Base-by-base conservation (phyloP, 495 filamentous ascomycete species). In the Aspergillus campestris region DNA sequence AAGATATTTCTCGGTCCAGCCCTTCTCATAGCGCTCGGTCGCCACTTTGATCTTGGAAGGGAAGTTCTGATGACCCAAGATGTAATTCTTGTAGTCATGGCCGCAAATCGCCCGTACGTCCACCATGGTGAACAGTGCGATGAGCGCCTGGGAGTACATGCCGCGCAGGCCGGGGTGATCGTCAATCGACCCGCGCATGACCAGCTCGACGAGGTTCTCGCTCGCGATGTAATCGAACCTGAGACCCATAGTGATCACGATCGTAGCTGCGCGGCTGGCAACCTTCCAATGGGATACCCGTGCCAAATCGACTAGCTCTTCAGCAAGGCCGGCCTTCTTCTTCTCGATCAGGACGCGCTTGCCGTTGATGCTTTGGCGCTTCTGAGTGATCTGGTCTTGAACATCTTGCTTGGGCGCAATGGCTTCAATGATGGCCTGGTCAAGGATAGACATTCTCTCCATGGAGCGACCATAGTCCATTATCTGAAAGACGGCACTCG, bases 261-360 rank as follows among this genome's bases (percentile, higher is more conserved):
- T 90, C 15, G 89, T 84, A 10, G 84, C 86, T 34, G 88, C 90
- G 27, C 92, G 75, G 47, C 80, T 87, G 8, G 89, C 91, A 50
- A 94, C 86, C 73, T 94, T 97, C 92, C 92, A 99, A 58, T 97
- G 94, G 0, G 87, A 86, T 15, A 78, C 74, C 45, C 79, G 78
- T 0, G 87, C 83, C 42, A 88, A 61, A 33, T 86, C 79, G 3
- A 90, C 82, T 33, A 99, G 74, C 54, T 95, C 87, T 45, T 84
- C 66, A 0, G 89, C 86, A 11, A 97, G 67, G 5, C 80, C 75
- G 0, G 82, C 73, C 67, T 96, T 97, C 67, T 86, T 89, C 44
- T 71, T 71, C 57, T 97, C 90, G 11, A 95, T 86, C 40, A 75
- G 70, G 15, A 64, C 72, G 34, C 89, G 81, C 42, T 89, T 86